Evolutionary conservation across 805 yeast genomes (phyloP), one percentile per base, ranked within the genome.

Genomic region (Metschnikowia drakensbergensis): DNA sequence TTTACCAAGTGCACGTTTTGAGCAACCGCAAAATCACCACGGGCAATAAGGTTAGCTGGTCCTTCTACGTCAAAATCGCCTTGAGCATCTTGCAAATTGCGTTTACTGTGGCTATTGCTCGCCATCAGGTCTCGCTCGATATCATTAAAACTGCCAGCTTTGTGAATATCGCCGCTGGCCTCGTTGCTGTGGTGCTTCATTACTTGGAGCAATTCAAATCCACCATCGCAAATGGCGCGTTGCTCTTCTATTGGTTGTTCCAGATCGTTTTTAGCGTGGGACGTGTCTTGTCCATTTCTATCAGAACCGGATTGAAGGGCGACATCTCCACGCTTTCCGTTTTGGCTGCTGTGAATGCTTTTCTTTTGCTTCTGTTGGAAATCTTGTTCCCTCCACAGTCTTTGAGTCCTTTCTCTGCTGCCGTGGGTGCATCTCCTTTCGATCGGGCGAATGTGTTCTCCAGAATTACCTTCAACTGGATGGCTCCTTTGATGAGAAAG

Each of bases 391-490:
- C 74, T 1, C 61, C 67, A 25, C 54, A 57, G 40, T 54, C 68
- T 5, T 35, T 52, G n/a, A 40, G 33, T 26, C 31, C 50, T 4
- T 46, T 35, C 41, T 29, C 29, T 5, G 23, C 32, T 8, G 48
- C 48, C n/a, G 28, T 39, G 26, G 47, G 49, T 6, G 29, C 30
- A n/a, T 55, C 60, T 17, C 59, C 59, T 2, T 57, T 46, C 38
- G 60, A 41, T 48, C 39, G 50, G 3, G 60, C 54, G 9, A 83
- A 91, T 62, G 69, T 90, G 11, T 80, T 92, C 54, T 84, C 96
- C 2, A 73, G 79, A 45, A 71, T 92, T 45, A 84, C 96, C 0
- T 92, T 94, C 64, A 70, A 83, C 27, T 94, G 99, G 98, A 88
- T 94, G 96, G 82, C 89, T 22, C 82, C 79, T 1, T 70, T 94